Percentiles rank a stretch among this genome's conserved stretches.
Conservation (phyloP, 768 basidiomycete species). For the Boletus sp. region DNA sequence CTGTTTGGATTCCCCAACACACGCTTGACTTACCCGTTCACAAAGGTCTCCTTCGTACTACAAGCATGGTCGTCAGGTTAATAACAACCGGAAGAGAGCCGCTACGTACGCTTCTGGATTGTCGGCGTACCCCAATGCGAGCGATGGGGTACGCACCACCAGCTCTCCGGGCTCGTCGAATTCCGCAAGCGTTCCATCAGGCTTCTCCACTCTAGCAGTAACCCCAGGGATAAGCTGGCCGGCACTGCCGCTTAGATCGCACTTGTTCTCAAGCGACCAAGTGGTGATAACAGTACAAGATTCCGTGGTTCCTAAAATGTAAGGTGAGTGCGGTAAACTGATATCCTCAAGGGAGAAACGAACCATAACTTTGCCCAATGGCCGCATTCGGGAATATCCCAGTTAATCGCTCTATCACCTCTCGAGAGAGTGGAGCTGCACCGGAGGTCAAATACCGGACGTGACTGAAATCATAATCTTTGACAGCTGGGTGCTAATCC, state of each 20-base stretch:
- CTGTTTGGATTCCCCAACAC: background rate
- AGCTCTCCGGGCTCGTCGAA: conserved; percentile 64
- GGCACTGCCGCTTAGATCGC: conserved; percentile 50
- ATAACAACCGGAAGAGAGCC: background rate
- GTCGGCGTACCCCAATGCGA: conserved; percentile 56
- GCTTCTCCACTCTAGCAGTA: conserved; percentile 51
- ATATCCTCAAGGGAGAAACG: background rate
- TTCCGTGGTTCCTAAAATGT: conserved; percentile 56
- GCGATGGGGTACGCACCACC: conserved; percentile 55
- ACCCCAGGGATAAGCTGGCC: conserved; percentile 60
- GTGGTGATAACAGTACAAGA: conserved; percentile 52
- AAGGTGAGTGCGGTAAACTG: background rate
- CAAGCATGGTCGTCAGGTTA: conserved; percentile 7
- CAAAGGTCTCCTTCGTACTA: conserved; percentile 63
- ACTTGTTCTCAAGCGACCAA: conserved; percentile 41
- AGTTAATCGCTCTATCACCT: conserved; percentile 45
- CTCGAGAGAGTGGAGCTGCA: conserved; percentile 55
- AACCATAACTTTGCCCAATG: conserved; percentile 65
- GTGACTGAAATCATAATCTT: conserved; percentile 40
- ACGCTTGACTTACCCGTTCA: conserved; percentile 37
- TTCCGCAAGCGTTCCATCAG: conserved; percentile 52
- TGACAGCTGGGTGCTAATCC: conserved; percentile 37
- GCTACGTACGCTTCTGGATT: conserved; percentile 56
- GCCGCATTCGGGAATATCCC: conserved; percentile 45
- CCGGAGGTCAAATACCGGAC: conserved; percentile 39